Base-by-base conservation (phyloP, 305 asterid genomes). In the Ajuga reptans region DNA sequence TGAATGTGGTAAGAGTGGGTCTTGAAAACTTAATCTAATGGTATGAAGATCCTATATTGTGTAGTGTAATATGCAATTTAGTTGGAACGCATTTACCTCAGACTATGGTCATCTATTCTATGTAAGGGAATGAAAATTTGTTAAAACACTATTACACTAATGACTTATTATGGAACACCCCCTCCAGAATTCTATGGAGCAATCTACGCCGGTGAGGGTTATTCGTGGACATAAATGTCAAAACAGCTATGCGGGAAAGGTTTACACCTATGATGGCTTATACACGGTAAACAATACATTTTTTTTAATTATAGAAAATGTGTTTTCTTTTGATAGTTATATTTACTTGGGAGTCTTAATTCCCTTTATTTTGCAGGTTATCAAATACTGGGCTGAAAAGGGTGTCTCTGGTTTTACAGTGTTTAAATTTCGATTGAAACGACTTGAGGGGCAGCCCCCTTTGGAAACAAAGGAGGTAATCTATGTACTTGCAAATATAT, bases 231-330 rank as follows among this genome's bases (percentile, higher is more conserved):
- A 91, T 66, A 80, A 81, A 68, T 84, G 89, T 66, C 51, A 46
- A 61, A 74, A 76, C 64, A 92, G 96, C 79, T 87, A 88, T 17
- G 96, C 82, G 15, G 89, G 91, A 39, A 90, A 84, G 78, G 95
- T 90, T 59, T 92, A 90, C 52, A 88, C 98, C 6, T 92, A 92
- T 65, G 98, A 92, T 79, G 98, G 98, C 57, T 74, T 92, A 64
- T 92, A 92, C 82, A 72, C 64, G 92, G 98, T 92, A n/a, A 71
- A 51, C 59, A 51, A 39, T 54, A 6, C 17, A 21, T 58, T 61
- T 14, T 16, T 37, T 51, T 8, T 21, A 11, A n/a, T n/a, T n/a
- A n/a, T n/a, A n/a, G n/a, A 41, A 66, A 36, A 6, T 27, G 18
- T 41, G 41, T 59, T 33, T 16, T 53, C 60, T 17, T 66, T 77